Evolutionary conservation across 305 asterid species (phyloP).

Genomic region (Euphrasia arctica): DNA sequence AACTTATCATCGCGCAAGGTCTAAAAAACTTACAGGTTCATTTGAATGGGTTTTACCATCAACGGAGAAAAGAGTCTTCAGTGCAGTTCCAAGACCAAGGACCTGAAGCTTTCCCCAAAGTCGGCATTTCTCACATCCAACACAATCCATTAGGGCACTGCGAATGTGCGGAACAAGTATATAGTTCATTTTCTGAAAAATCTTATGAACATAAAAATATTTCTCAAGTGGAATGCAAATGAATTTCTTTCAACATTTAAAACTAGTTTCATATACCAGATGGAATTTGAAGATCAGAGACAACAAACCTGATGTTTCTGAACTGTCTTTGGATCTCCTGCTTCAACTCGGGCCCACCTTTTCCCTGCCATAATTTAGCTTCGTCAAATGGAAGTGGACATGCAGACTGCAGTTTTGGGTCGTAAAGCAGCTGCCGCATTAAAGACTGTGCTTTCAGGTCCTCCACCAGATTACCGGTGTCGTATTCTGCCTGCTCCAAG

Average conservation of each 20-base stretch:
- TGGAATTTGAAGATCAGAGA: constrained; percentile 4
- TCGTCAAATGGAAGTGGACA: constrained; percentile 94
- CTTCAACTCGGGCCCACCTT: constrained; percentile 84
- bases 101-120: constrained; percentile 88
- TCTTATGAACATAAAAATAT: no score
- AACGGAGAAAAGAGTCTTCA: constrained; percentile 76
- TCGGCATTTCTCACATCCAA: constrained; percentile 88
- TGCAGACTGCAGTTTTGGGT: constrained; percentile 74
- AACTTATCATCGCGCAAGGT: constrained; percentile 7
- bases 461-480: constrained; percentile 68
- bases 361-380: constrained; percentile 96
- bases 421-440: constrained; percentile 69
- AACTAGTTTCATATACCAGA: constrained; percentile 7
- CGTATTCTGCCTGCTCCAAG: constrained; percentile 92
- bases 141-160: constrained; percentile 84
- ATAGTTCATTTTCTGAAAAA: neutral
- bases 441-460: constrained; percentile 82
- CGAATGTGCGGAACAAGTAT: constrained; percentile 25
- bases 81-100: constrained; percentile 76
- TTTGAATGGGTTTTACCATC: constrained; percentile 48
- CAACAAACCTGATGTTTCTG: constrained; percentile 70
- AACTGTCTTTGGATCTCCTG: constrained; percentile 82
- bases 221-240: neutral
- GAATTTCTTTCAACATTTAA: neutral
- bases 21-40: constrained; percentile 50